Evolutionary conservation across 2,329 filamentous ascomycete species (phyloP), one percentile per base, ranked within the genome.

Genomic region (Aspergillus sp.): DNA sequence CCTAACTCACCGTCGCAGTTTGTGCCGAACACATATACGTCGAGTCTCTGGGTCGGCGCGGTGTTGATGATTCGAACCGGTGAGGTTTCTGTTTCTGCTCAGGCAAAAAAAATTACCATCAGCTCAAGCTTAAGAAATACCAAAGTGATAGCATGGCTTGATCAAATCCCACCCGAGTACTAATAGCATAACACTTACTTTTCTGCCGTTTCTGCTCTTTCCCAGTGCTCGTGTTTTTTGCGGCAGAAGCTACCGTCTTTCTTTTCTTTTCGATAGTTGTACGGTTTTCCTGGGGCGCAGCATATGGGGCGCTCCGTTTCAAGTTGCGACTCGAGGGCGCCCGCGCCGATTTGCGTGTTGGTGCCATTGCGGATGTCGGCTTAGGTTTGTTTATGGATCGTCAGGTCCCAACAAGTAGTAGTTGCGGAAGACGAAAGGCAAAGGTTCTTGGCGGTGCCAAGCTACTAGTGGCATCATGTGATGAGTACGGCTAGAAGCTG

Each of bases 1-100:
- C 90, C 90, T 42, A 95, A 85, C 77, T 95, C 90, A 62, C 90
- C 90, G 18, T 85, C 85, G 52, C 83, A 83, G 44, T 89, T 90
- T 71, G 90, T 89, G 52, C 90, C 91, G 64, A 91, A 93, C 6
- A 39, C 53, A 17, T 45, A 59, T 17, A 48, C 30, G 47, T 51
- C 48, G n/a, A 59, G 17, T 44, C 26, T 17, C 30, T 49, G 12
- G 44, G 30, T 55, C 18, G 45, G 36, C 24, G 15, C 30, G 34
- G 15, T 5, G 34, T 36, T 36, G 12, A 30, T 36, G 13, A 36
- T n/a, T 36, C 13, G 34, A n/a, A 11, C 26, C 34, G 34, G 34
- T 36, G 34, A 36, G 15, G 34, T n/a, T 36, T 36, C 34, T n/a
- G 15, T 36, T 36, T 36, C 34, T 13, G 4, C 13, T 36, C 34